Evolutionary conservation across 306 rosid species (phyloP).

Genomic region (Sophora flavescens): DNA sequence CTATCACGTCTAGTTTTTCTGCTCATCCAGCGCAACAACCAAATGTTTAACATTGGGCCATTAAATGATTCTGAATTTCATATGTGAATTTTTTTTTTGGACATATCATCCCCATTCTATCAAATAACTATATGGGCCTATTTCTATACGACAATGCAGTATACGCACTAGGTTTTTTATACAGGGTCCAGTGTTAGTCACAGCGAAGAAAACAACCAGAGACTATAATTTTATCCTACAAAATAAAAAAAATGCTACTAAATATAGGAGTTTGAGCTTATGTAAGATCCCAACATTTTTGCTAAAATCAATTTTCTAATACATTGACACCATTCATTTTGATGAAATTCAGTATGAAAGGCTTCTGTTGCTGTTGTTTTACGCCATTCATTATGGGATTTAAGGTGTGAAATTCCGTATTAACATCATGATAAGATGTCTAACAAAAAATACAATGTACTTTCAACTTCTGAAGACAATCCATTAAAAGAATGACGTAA

Average conservation of each 20-base stretch:
- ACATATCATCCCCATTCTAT: constrained; percentile 23
- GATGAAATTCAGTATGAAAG: neutral
- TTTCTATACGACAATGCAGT: constrained; percentile 11
- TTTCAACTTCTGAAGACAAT: constrained; percentile 30
- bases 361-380: too few species aligned
- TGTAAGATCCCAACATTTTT: constrained; percentile 12
- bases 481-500: neutral
- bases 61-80: constrained; percentile 15
- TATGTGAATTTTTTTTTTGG: neutral
- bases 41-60: constrained; percentile 5
- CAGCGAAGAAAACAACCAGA: constrained; percentile 19
- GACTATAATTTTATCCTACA: neutral
- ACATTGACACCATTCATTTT: constrained; percentile 10
- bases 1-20: too few species aligned
- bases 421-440: constrained; percentile 15
- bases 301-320: neutral
- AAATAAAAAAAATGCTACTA: constrained; percentile 18
- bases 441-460: constrained; percentile 22
- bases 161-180: neutral
- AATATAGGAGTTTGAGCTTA: constrained; percentile 16
- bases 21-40: too few species aligned
- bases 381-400: neutral
- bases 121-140: constrained; percentile 17
- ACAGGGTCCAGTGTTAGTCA: constrained; percentile 15
- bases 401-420: constrained; percentile 16